These are phyloP conservation scores for Penicillium chermesinum DNA, from an alignment of 495 filamentous ascomycete species.

Conservation along the genomic window DNA sequence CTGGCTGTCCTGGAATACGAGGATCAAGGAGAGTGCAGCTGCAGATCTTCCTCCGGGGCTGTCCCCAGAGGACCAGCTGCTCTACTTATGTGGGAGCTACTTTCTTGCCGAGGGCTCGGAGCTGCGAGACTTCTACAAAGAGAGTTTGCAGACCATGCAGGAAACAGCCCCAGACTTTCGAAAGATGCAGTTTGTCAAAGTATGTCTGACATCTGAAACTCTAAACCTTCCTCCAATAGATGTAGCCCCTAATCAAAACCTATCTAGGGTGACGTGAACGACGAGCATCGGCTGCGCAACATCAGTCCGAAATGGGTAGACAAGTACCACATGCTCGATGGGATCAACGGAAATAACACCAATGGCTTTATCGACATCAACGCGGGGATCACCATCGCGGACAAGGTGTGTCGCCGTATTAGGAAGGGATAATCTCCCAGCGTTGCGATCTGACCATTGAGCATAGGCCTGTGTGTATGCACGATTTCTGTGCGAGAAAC, in stretches of 20 bases:
- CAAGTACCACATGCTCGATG: conserved; percentile 14
- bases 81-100: conserved; percentile 10
- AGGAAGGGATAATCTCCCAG: background rate
- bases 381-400: conserved; percentile 13
- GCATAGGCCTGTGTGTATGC: conserved; percentile 16
- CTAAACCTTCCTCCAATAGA: background rate
- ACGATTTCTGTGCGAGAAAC: conserved; percentile 12
- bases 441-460: background rate
- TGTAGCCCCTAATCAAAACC: background rate
- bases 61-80: conserved; percentile 14
- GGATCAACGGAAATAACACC: conserved; percentile 8
- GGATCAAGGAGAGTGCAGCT: background rate
- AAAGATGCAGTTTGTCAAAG: conserved; percentile 15
- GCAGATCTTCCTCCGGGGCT: conserved; percentile 8
- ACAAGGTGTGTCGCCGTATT: conserved; percentile 6
- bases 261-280: conserved; percentile 1
- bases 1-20: conserved; percentile 10
- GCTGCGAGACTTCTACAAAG: conserved; percentile 8
- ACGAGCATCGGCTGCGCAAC: conserved; percentile 3
- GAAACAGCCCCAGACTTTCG: conserved; percentile 13
- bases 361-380: conserved; percentile 14
- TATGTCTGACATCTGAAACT: background rate
- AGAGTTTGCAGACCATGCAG: conserved; percentile 12
- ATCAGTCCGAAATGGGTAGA: conserved; percentile 11
- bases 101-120: conserved; percentile 8